These are phyloP conservation scores for Loxodes magnus DNA, from an alignment of 73 alveolate species.

Conservation along the genomic window DNA sequence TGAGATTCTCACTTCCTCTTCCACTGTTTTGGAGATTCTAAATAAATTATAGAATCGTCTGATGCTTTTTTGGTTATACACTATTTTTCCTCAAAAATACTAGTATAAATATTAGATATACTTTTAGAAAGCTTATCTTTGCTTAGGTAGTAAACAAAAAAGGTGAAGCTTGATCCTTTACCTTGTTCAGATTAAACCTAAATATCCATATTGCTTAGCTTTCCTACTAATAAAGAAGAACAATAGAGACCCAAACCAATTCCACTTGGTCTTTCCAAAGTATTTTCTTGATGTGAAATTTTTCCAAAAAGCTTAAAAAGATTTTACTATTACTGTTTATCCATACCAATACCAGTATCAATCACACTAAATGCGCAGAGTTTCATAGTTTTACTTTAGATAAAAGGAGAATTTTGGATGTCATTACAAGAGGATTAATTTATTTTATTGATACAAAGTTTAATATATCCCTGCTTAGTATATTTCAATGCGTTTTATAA, in stretches of 20 bases:
- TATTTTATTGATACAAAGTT: no score
- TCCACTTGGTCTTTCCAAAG: neutral
- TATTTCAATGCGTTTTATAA: no score
- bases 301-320: no score
- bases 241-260: neutral
- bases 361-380: no score
- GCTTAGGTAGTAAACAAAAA: neutral
- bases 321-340: no score
- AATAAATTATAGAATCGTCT: neutral
- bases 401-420: no score
- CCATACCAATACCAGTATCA: no score
- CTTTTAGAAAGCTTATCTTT: neutral
- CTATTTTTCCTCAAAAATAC: no score
- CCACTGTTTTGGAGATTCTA: neutral
- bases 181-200: neutral
- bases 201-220: neutral
- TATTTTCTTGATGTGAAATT: neutral
- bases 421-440: no score
- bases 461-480: no score
- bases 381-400: no score
- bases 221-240: neutral
- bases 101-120: no score
- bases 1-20: neutral
- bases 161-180: neutral
- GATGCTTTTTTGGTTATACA: neutral